Percentiles rank a stretch among this genome's conserved stretches.
These are phyloP conservation scores for Aspergillus phoenicis DNA, from an alignment of 2,329 filamentous ascomycete species.

Conservation along the genomic window DNA sequence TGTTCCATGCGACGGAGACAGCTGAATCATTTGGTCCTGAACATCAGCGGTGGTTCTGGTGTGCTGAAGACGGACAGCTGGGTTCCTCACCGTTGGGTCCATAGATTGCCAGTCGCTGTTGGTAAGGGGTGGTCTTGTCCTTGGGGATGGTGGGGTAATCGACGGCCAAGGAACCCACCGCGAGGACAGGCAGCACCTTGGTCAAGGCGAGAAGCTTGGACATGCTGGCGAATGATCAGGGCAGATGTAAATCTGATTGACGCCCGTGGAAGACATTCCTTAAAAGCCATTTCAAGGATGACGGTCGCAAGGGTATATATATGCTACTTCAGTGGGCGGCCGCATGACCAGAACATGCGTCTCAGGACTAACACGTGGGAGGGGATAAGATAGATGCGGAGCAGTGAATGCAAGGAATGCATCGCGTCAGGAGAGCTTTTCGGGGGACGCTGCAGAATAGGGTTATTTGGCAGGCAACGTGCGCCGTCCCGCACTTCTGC, in stretches of 20 bases:
- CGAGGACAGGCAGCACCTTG: conserved; percentile 31
- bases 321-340: background rate
- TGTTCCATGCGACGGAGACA: conserved; percentile 61
- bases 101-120: conserved; percentile 57
- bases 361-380: background rate
- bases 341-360: background rate
- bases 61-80: background rate
- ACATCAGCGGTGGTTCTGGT: no score
- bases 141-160: conserved; percentile 51
- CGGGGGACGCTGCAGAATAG: background rate
- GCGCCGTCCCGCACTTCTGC: background rate
- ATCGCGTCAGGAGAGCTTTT: background rate
- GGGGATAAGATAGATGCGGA: background rate
- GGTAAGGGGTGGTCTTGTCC: conserved; percentile 57
- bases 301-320: background rate
- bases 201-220: conserved; percentile 9
- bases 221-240: background rate
- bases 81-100: conserved; percentile 49
- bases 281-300: background rate
- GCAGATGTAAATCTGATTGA: background rate
- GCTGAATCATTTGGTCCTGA: conserved; percentile 35
- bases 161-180: conserved; percentile 25
- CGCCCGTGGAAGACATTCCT: no score
- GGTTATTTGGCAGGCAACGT: conserved; percentile 1
- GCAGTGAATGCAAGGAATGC: background rate